Evolutionary conservation across 1,139 yeast species (phyloP), one percentile per base, ranked within the genome.

Genomic region (Williopsis jadinii): DNA sequence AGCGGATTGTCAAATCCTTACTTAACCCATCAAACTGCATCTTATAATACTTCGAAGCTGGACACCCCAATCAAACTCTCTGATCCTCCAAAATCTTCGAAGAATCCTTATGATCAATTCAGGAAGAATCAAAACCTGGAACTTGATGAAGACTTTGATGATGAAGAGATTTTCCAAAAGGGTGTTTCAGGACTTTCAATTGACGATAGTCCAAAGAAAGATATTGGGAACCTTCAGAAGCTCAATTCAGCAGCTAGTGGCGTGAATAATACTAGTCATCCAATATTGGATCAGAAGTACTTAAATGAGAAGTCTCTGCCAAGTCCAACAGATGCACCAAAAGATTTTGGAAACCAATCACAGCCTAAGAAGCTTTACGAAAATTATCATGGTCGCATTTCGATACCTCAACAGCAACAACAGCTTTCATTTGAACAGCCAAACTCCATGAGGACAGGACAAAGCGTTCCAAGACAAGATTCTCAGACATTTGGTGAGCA

Each of bases 81-180:
- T 11, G 35, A n/a, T 3, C 39, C 38, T 3, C 40, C 38, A 9
- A 29, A 14, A 10, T 10, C 40, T 5, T 28, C n/a, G 10, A 11
- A 29, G 5, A 44, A 39, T 24, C 34, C 47, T 12, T 39, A 39
- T 28, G 14, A 38, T 9, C 15, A 39, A 26, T 42, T 32, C 43
- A n/a, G 34, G 27, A 13, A 11, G 28, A 19, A 26, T 9, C 15
- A 24, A 6, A 37, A 41, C 12, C 26, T 38, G 26, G 51, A 49
- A 13, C 36, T 48, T 11, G 53, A 53, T 40, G 59, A 54, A 36
- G 51, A 53, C 42, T 55, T 55, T 39, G 58, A 54, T 29, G 46
- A 51, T 35, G 58, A 53, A 34, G 56, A 51, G 9, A 50, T 53
- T 32, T 52, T 55, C 44, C 45, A 50, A 28, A 47, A 44, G 24